A percentile compares a stretch with the other conserved stretches of the same genome.
Conservation (phyloP, 257 asterid species). For the Solanum pinnatisectum region DNA sequence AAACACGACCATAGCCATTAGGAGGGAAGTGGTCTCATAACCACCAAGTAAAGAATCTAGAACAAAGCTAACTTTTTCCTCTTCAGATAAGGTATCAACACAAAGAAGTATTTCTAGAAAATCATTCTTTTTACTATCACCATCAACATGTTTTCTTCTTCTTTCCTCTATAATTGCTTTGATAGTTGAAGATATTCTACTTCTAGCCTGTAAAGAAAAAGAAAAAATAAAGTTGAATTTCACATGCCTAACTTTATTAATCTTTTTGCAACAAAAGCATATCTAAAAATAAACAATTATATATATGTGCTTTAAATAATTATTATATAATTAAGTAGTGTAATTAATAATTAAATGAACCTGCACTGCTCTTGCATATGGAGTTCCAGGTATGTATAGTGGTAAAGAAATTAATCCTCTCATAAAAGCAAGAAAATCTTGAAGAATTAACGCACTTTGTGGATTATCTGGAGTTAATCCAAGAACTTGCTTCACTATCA, state of each 20-base stretch:
- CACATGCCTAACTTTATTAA: constrained; percentile 29
- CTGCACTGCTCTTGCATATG: constrained; percentile 77
- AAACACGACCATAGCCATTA: constrained; percentile 46
- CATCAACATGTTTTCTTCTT: constrained; percentile 18
- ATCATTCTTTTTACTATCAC: constrained; percentile 32
- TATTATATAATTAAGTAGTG: background rate
- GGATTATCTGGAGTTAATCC: constrained; percentile 59
- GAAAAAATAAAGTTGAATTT: constrained; percentile 5
- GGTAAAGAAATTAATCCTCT: constrained; percentile 58
- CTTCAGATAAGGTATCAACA: constrained; percentile 61
- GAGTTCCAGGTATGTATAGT: constrained; percentile 63
- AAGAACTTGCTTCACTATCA: constrained; percentile 71
- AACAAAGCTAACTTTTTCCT: constrained; percentile 71
- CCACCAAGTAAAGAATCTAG: constrained; percentile 73
- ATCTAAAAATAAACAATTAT: background rate
- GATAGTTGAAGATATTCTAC: constrained; percentile 64
- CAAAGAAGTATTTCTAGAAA: constrained; percentile 51
- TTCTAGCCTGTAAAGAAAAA: constrained; percentile 79
- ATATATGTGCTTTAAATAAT: background rate
- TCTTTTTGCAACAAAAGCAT: background rate
- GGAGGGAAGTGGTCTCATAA: constrained; percentile 67
- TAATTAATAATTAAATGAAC: constrained; percentile 17
- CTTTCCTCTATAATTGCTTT: constrained; percentile 76
- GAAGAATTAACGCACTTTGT: constrained; percentile 41
- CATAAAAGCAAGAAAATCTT: constrained; percentile 61